phyloP scores from a whole-genome alignment of 2,329 filamentous ascomycete genomes.

The Mycosphaerella arachidis region DNA sequence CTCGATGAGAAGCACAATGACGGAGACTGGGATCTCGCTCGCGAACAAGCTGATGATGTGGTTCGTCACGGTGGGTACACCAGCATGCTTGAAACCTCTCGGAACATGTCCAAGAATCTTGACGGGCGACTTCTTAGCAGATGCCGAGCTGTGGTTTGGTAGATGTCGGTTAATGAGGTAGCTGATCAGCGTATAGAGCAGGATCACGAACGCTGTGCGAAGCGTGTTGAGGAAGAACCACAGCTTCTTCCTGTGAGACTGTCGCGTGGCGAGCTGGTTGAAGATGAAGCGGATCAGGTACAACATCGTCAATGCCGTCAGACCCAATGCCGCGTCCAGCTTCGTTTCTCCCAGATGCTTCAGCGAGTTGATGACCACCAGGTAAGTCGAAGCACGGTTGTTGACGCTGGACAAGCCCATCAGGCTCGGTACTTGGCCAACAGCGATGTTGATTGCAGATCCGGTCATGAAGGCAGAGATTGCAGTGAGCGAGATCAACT shows the following conservation, averaged over 20 bases:
- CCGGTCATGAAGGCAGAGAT: constrained; percentile 97
- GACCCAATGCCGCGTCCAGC: constrained; percentile 80
- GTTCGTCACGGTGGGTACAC: constrained; percentile 63
- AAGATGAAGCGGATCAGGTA: constrained; percentile 69
- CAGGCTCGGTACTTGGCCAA: constrained; percentile 75
- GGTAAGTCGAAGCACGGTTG: constrained; percentile 73
- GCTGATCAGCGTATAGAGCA: constrained; percentile 88
- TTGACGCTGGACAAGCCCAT: constrained; percentile 71
- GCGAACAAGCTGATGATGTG: constrained; percentile 65
- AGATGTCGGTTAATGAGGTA: constrained; percentile 73
- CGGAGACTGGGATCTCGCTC: constrained; percentile 71
- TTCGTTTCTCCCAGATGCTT: constrained; percentile 63
- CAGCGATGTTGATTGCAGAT: constrained; percentile 81
- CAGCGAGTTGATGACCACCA: constrained; percentile 76
- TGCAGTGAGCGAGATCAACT: constrained; percentile 84
- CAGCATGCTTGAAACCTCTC: constrained; percentile 77
- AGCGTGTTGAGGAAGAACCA: constrained; percentile 91
- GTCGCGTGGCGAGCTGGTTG: constrained; percentile 62
- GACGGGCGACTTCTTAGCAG: constrained; percentile 55
- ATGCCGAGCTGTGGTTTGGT: constrained; percentile 21
- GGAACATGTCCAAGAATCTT: constrained; percentile 72
- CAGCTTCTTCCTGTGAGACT: constrained; percentile 64
- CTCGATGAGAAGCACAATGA: constrained; percentile 94
- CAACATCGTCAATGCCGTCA: constrained; percentile 74
- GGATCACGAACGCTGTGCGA: constrained; percentile 83